phyloP scores from a whole-genome alignment of 805 yeast genomes.

The Wickerhamomyces silvicola region DNA sequence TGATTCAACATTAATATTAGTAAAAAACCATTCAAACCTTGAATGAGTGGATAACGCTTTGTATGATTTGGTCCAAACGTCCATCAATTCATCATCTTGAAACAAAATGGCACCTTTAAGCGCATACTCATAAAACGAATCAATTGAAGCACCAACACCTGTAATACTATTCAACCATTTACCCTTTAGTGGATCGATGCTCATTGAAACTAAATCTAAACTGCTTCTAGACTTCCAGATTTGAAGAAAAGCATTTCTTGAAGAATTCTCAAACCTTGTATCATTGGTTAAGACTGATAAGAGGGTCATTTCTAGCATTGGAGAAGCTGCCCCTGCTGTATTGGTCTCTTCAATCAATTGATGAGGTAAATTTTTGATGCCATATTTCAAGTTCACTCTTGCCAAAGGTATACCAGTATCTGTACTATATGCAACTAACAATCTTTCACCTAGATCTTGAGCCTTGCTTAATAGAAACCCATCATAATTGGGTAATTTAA shows the following conservation, averaged over 20 bases:
- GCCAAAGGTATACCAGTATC: conserved; percentile 69
- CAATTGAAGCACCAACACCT: conserved; percentile 88
- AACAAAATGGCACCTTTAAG: conserved; percentile 71
- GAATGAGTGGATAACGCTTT: conserved; percentile 50
- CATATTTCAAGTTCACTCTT: conserved; percentile 59
- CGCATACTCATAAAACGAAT: conserved; percentile 86
- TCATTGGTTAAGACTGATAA: conserved; percentile 74
- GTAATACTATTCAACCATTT: conserved; percentile 53
- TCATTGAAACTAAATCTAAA: conserved; percentile 69
- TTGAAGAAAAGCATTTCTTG: conserved; percentile 57
- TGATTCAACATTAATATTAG: conserved; percentile 47
- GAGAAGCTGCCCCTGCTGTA: conserved; percentile 81
- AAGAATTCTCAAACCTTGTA: conserved; percentile 53
- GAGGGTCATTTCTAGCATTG: conserved; percentile 73
- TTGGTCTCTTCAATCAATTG: conserved; percentile 60
- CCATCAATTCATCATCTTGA: conserved; percentile 44
- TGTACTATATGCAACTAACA: conserved; percentile 66
- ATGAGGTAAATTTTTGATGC: conserved; percentile 39
- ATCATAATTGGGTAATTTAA: conserved; percentile 43
- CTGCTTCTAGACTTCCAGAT: conserved; percentile 64
- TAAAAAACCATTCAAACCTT: conserved; percentile 43
- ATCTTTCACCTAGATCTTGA: conserved; percentile 62
- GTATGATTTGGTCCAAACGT: conserved; percentile 58
- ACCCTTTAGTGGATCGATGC: conserved; percentile 54
- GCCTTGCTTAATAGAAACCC: conserved; percentile 72